phyloP scores from a whole-genome alignment of 2,329 filamentous ascomycete genomes.

The Hortaea sp. region DNA sequence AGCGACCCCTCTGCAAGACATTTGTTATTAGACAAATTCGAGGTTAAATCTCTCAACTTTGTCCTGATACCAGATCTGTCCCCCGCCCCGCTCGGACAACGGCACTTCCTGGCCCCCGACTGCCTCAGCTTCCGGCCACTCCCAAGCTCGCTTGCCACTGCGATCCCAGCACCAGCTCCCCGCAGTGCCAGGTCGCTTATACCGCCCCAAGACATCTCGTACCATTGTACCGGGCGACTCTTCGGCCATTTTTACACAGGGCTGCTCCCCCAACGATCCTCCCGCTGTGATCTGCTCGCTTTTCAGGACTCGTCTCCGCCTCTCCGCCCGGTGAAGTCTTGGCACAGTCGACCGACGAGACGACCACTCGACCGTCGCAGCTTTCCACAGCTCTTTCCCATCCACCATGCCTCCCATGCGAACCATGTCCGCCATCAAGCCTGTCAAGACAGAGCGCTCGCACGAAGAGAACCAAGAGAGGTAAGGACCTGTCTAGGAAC shows the following conservation, averaged over 20 bases:
- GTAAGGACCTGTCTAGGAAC: constrained; percentile 23
- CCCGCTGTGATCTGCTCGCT: not conserved
- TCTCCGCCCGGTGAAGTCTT: too few species aligned
- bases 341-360: too few species aligned
- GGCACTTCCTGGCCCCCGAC: not conserved
- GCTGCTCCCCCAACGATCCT: too few species aligned
- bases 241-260: too few species aligned
- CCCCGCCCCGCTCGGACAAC: not conserved
- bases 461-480: constrained; percentile 74
- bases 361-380: too few species aligned
- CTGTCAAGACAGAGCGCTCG: constrained; percentile 10
- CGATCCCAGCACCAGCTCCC: too few species aligned
- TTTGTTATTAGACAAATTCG: constrained; percentile 23
- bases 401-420: constrained; percentile 6
- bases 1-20: constrained; percentile 5
- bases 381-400: not conserved
- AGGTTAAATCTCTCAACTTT: constrained; percentile 3
- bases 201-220: too few species aligned
- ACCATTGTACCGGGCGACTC: too few species aligned
- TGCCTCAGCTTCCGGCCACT: too few species aligned
- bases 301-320: not conserved
- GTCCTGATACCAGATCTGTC: not conserved
- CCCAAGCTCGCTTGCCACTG: too few species aligned
- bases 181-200: too few species aligned
- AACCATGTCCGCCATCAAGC: constrained; percentile 7